Evolutionary conservation across 2,329 filamentous ascomycete species (phyloP).

Genomic region (Fusarium luffae): DNA sequence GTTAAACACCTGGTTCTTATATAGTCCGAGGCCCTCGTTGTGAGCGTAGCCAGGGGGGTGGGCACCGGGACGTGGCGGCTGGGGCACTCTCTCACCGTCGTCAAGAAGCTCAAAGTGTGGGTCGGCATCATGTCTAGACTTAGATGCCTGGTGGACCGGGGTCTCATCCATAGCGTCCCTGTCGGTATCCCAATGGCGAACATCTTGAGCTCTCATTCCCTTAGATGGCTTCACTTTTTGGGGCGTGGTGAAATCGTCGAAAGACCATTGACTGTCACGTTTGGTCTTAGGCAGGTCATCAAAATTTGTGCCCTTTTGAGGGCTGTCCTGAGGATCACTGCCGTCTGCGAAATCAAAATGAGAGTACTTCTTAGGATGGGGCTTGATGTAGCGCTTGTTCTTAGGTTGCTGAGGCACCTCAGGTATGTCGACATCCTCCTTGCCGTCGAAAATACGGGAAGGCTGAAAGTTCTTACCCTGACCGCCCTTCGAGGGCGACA

Average conservation of each 20-base stretch:
- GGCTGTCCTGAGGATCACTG: conserved; percentile 61
- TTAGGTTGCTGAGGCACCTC: conserved; percentile 56
- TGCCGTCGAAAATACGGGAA: conserved; percentile 71
- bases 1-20: conserved; percentile 79
- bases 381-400: conserved; percentile 64
- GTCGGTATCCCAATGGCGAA: conserved; percentile 83
- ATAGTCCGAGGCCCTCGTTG: conserved; percentile 76
- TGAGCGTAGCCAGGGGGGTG: conserved; percentile 65
- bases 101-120: conserved; percentile 87
- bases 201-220: conserved; percentile 71
- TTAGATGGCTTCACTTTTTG: conserved; percentile 74
- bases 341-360: conserved; percentile 87
- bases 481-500: conserved; percentile 62
- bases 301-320: conserved; percentile 54
- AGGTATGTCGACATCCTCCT: conserved; percentile 56
- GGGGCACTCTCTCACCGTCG: conserved; percentile 69
- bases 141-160: conserved; percentile 68
- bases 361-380: conserved; percentile 81
- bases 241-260: conserved; percentile 88
- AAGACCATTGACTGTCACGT: conserved; percentile 83
- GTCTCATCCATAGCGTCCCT: conserved; percentile 64
- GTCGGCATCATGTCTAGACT: conserved; percentile 81
- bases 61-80: conserved; percentile 58
- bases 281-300: conserved; percentile 65
- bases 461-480: conserved; percentile 71